Percentiles rank a stretch among this genome's conserved stretches.
Evolutionary conservation across 352 stramenopile genomes (phyloP).

Genomic region (Pythium dissotocum): DNA sequence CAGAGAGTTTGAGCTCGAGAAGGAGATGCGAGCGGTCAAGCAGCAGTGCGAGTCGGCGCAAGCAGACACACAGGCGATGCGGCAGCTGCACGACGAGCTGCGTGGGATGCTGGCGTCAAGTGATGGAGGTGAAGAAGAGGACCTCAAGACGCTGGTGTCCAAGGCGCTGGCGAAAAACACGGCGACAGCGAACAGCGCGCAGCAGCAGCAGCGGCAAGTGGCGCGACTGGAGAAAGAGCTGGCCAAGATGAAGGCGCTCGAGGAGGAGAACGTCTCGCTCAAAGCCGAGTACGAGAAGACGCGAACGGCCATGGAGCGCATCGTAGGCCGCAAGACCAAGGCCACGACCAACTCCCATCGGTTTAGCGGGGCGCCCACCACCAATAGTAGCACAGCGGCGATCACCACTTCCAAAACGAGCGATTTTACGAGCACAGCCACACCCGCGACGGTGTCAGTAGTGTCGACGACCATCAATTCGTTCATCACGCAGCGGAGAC

Average conservation of each 20-base stretch:
- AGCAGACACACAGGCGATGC: conserved; percentile 26
- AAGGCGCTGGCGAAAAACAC: conserved; percentile 18
- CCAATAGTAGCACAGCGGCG: not conserved
- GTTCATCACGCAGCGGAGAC: conserved; percentile 2
- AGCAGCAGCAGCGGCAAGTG: conserved; percentile 20
- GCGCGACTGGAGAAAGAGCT: conserved; percentile 41
- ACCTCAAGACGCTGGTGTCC: conserved; percentile 43
- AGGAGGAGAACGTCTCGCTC: conserved; percentile 53
- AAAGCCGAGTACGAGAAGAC: conserved; percentile 62
- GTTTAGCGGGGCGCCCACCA: not conserved
- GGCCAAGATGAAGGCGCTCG: conserved; percentile 36
- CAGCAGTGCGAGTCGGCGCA: conserved; percentile 19
- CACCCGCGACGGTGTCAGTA: not conserved
- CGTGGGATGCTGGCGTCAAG: conserved; percentile 28
- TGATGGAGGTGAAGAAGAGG: not conserved
- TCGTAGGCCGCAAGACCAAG: conserved; percentile 37
- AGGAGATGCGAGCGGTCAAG: conserved; percentile 27
- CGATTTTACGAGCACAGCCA: not conserved
- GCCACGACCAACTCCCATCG: conserved; percentile 16
- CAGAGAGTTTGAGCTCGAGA: conserved; percentile 31
- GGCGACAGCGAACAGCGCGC: conserved; percentile 2
- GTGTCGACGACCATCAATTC: not conserved
- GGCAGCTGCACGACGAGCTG: conserved; percentile 43
- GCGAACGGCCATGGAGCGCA: conserved; percentile 68
- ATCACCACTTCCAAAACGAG: not conserved